Evolutionary conservation across 805 yeast species (phyloP).

Genomic region (Lachancea fermentati): DNA sequence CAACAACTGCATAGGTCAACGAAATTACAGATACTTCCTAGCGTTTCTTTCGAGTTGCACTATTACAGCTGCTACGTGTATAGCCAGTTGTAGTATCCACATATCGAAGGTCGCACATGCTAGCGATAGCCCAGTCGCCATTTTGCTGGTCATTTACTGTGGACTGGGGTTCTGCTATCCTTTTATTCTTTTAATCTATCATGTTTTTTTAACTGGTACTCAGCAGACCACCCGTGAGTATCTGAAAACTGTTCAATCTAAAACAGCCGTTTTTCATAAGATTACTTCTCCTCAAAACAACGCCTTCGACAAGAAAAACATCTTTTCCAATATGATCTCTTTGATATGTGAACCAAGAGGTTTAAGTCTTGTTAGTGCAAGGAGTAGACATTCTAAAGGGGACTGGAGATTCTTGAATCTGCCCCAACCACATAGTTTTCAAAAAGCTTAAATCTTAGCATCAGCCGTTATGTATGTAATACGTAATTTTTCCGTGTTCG

Average conservation of each 20-base stretch:
- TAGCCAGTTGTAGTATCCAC: conserved; percentile 21
- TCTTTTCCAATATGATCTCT: conserved; percentile 28
- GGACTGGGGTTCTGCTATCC: conserved; percentile 51
- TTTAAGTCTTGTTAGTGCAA: conserved; percentile 27
- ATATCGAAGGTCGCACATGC: conserved; percentile 12
- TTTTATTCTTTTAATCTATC: conserved; percentile 44
- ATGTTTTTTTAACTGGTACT: conserved; percentile 46
- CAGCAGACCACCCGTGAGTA: conserved; percentile 73
- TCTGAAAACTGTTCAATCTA: conserved; percentile 41
- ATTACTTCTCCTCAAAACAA: conserved; percentile 24
- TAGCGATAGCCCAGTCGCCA: conserved; percentile 34
- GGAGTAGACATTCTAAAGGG: conserved; percentile 30
- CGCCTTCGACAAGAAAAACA: conserved; percentile 35
- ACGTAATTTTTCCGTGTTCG: background rate
- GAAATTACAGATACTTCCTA: conserved; percentile 62
- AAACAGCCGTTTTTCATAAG: conserved; percentile 29
- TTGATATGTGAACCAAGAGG: conserved; percentile 39
- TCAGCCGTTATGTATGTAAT: too few relatives aligned
- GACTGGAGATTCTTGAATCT: conserved; percentile 37
- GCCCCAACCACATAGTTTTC: conserved; percentile 17
- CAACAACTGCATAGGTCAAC: conserved; percentile 70
- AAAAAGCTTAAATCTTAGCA: conserved; percentile 8
- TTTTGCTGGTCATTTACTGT: conserved; percentile 50
- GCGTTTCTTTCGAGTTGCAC: conserved; percentile 40
- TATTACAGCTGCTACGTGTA: conserved; percentile 27